Base-by-base conservation (phyloP, 495 filamentous ascomycete genomes). In the Annulohypoxylon stygium region DNA sequence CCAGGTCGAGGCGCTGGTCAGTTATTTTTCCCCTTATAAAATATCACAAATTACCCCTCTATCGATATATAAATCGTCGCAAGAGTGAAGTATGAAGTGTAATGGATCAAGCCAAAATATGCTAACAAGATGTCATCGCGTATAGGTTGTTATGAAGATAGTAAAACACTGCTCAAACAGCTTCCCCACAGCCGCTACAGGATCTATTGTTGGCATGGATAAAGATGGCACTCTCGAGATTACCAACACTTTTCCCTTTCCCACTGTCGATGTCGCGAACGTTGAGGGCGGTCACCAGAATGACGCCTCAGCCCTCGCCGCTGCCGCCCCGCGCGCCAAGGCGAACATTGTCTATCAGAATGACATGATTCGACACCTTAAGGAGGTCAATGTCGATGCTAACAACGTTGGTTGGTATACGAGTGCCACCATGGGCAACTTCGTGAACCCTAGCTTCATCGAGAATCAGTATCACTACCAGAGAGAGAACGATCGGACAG, bases 381-480 rank as follows among this genome's bases (percentile, higher is more conserved):
- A 94, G 78, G 97, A 98, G 82, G 97, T 99, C 75, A 99, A 99
- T 79, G 93, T 98, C 63, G 96, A 99, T 81, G 96, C 96, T 70
- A 97, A 98, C 85, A 97, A 93, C 75, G 94, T 97, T 63, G 96
- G 96, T 66, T 99, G 95, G 95, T 99, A 99, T 83, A 97, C 93
- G 62, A 98, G 94, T 82, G 94, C 95, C 67, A 97, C 94, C 83
- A 96, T 99, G 90, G 97, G 96, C 78, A 98, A 98, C 86, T 99
- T 98, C 68, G 88, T 98, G 84, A 97, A 93, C 85, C 81, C 91
- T 75, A 93, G 92, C 85, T 94, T 97, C 78, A 93, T 98, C 84
- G 96, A 99, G 87, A 99, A 98, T 82, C 96, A 98, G 83, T 95
- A 91, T 82, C 92, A 93, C 83, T 98, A 97, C 84, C 96, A 99